Evolutionary conservation across 2,329 filamentous ascomycete genomes (phyloP).

Genomic region (Fusarium sp.): DNA sequence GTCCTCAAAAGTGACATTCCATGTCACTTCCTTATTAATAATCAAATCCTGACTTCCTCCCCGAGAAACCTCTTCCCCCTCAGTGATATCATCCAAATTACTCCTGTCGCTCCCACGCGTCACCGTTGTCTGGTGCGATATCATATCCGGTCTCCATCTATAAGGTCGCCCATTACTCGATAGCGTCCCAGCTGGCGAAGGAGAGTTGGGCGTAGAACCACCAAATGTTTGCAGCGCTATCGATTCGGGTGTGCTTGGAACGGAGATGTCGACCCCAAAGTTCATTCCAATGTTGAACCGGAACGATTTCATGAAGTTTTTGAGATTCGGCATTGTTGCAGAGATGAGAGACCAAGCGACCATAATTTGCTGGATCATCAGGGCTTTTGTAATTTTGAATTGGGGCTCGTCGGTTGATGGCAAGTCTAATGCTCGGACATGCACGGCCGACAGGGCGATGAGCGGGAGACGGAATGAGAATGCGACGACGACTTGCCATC

Average conservation of each 20-base stretch:
- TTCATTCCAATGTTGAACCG: slow-evolving; percentile 34
- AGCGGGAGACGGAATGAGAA: slow-evolving; percentile 40
- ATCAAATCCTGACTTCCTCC: slow-evolving; percentile 40
- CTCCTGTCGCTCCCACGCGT: not conserved
- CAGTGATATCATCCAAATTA: slow-evolving; percentile 18
- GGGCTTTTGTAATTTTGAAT: slow-evolving; percentile 28
- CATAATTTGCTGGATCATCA: slow-evolving; percentile 34
- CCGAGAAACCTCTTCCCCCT: slow-evolving; percentile 25
- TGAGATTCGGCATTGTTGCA: slow-evolving; percentile 35
- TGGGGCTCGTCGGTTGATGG: slow-evolving; percentile 26
- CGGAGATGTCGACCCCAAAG: slow-evolving; percentile 25
- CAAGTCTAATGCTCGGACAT: slow-evolving; percentile 16
- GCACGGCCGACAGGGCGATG: slow-evolving; percentile 30
- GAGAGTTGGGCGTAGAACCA: not conserved
- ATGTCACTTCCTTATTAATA: slow-evolving; percentile 36
- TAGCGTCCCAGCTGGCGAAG: not conserved
- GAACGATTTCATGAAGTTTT: slow-evolving; percentile 40
- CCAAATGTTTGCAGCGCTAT: slow-evolving; percentile 26
- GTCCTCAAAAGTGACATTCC: slow-evolving; percentile 30
- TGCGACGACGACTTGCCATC: slow-evolving; percentile 30
- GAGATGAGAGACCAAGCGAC: slow-evolving; percentile 38
- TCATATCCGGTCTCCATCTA: slow-evolving; percentile 6
- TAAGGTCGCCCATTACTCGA: not conserved
- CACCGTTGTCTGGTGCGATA: slow-evolving; percentile 8
- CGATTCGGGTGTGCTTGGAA: not conserved